Conservation (phyloP, 495 filamentous ascomycete genomes). For the Entonaema liquescens region DNA sequence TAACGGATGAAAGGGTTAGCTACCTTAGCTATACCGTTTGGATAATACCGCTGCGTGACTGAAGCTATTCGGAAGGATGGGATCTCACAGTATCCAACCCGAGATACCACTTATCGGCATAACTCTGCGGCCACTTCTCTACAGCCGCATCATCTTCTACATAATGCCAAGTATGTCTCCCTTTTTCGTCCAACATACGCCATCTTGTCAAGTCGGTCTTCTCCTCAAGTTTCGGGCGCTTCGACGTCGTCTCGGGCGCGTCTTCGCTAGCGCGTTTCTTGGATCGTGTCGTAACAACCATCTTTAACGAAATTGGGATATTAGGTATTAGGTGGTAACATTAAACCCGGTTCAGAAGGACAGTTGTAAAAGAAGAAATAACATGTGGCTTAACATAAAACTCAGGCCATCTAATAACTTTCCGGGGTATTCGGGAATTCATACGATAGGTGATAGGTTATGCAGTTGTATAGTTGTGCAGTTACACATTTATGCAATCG, state of each 20-base stretch:
- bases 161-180: constrained; percentile 93
- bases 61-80: constrained; percentile 58
- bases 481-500: too few species aligned
- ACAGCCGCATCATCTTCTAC: constrained; percentile 78
- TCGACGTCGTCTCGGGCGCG: constrained; percentile 33
- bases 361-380: not conserved
- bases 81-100: constrained; percentile 64
- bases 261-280: constrained; percentile 48
- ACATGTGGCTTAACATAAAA: not conserved
- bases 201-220: constrained; percentile 82
- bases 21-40: constrained; percentile 5
- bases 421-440: not conserved
- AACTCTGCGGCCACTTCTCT: constrained; percentile 83
- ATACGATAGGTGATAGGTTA: not conserved
- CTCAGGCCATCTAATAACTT: not conserved
- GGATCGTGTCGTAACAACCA: constrained; percentile 41
- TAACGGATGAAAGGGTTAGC: constrained; percentile 6
- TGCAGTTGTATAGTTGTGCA: too few species aligned
- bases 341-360: not conserved
- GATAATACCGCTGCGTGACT: constrained; percentile 5
- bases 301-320: not conserved
- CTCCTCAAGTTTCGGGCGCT: constrained; percentile 51
- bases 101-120: constrained; percentile 84
- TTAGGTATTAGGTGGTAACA: not conserved
- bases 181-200: constrained; percentile 82